Conservation (phyloP, 495 filamentous ascomycete genomes). For the Trichocladium antarcticum region DNA sequence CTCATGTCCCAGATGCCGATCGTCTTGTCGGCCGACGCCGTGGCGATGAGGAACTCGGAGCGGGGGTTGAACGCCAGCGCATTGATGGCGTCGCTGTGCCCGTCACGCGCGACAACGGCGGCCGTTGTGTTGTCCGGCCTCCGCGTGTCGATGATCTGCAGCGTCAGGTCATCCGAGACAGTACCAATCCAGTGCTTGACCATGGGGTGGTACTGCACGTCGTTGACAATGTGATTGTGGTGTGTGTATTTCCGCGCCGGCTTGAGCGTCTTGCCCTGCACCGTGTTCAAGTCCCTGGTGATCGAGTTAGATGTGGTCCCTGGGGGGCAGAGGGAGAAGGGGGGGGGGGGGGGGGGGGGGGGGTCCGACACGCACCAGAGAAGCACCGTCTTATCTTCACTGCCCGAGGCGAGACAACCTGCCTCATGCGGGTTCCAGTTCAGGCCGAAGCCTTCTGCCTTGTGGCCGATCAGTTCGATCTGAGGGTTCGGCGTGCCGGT, state of each 20-base stretch:
- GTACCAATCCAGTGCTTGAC: constrained; percentile 74
- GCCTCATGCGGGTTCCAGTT: constrained; percentile 79
- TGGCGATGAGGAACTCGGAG: constrained; percentile 75
- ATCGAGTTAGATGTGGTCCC: constrained; percentile 1
- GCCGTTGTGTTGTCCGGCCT: constrained; percentile 49
- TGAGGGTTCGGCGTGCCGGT: constrained; percentile 64
- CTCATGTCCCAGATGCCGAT: constrained; percentile 93
- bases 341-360: too few relatives aligned
- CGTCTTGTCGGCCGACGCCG: constrained; percentile 86
- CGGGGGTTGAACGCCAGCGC: constrained; percentile 85
- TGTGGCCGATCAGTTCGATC: constrained; percentile 77
- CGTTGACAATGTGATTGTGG: constrained; percentile 85
- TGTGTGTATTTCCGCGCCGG: constrained; percentile 70
- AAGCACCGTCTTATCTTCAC: constrained; percentile 79
- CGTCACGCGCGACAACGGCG: constrained; percentile 51
- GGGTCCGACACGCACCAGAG: constrained; percentile 45
- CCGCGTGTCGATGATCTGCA: constrained; percentile 83
- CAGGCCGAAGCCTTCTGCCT: constrained; percentile 85
- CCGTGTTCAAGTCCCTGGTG: constrained; percentile 64
- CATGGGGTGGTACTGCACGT: constrained; percentile 86
- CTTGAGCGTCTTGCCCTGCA: constrained; percentile 56
- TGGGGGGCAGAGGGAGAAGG: too few relatives aligned
- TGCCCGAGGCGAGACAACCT: constrained; percentile 78
- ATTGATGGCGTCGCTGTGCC: constrained; percentile 87
- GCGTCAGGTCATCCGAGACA: constrained; percentile 88